Evolutionary conservation across 1,139 yeast genomes (phyloP).

Genomic region (Pichia sp.): DNA sequence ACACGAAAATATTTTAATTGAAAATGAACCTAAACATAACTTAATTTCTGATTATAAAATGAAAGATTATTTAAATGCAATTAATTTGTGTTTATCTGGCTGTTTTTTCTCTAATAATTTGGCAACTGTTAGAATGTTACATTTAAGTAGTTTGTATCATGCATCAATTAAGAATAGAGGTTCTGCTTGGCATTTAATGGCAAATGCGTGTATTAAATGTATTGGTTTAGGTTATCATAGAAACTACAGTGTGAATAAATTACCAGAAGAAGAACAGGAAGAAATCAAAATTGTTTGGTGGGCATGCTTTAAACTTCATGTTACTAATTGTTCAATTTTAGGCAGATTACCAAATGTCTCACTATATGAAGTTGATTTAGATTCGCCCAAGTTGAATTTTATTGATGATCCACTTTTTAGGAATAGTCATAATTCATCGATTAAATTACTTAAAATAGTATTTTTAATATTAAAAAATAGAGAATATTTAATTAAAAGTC

Average conservation of each 20-base stretch:
- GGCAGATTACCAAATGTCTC: slow-evolving; percentile 32
- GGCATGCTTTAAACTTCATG: slow-evolving; percentile 31
- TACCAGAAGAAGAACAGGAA: slow-evolving; percentile 20
- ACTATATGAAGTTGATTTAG: slow-evolving; percentile 29
- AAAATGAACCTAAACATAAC: background rate
- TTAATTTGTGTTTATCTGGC: slow-evolving; percentile 32
- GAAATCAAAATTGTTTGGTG: slow-evolving; percentile 27
- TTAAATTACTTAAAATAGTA: slow-evolving; percentile 28
- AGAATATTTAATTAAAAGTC: slow-evolving; percentile 22
- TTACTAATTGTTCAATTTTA: slow-evolving; percentile 30
- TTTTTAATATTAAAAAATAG: slow-evolving; percentile 29
- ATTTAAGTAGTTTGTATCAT: slow-evolving; percentile 31
- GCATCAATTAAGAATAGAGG: slow-evolving; percentile 34
- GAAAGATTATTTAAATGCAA: slow-evolving; percentile 26
- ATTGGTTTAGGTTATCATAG: slow-evolving; percentile 35
- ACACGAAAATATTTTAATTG: background rate
- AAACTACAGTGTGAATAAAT: slow-evolving; percentile 22
- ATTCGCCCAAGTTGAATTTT: slow-evolving; percentile 20
- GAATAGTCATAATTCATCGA: slow-evolving; percentile 23
- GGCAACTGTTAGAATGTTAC: slow-evolving; percentile 32
- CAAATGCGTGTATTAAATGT: slow-evolving; percentile 35
- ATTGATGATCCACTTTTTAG: slow-evolving; percentile 23
- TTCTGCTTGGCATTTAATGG: slow-evolving; percentile 34
- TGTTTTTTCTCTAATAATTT: slow-evolving; percentile 31
- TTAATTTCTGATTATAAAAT: slow-evolving; percentile 8